Conservation (phyloP, 2,329 filamentous ascomycete genomes). For the Sporothrix sp. region DNA sequence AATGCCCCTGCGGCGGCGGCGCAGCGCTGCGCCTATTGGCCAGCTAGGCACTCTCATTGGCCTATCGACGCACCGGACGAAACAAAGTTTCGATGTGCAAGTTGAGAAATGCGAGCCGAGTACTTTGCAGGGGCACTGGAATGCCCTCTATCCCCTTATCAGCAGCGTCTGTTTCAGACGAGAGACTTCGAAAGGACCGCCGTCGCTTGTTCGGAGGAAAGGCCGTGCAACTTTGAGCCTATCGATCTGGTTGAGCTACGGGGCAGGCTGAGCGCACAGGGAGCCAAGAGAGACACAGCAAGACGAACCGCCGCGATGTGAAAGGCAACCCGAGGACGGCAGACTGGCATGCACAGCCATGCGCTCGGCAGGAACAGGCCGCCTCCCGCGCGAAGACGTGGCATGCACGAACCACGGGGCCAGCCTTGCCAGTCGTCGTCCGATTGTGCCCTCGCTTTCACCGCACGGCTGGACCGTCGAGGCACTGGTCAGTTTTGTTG, state of each 20-base stretch:
- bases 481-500: too few species aligned
- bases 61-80: not conserved
- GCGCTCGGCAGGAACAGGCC: too few species aligned
- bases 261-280: not conserved
- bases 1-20: not conserved
- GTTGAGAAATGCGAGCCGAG: too few species aligned
- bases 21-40: constrained; percentile 7
- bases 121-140: too few species aligned
- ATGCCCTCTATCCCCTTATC: not conserved
- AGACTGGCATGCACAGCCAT: too few species aligned
- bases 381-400: too few species aligned
- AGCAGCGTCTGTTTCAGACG: constrained; percentile 5
- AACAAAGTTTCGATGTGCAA: constrained; percentile 11
- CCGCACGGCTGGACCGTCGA: not conserved
- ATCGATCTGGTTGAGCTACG: not conserved
- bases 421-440: too few species aligned
- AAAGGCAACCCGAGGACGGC: too few species aligned
- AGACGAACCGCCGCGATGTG: too few species aligned
- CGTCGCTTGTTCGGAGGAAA: not conserved
- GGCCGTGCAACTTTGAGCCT: not conserved
- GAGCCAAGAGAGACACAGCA: not conserved
- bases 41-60: not conserved
- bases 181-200: constrained; percentile 8
- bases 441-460: too few species aligned
- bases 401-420: too few species aligned